These are phyloP conservation scores for Naegleria lovaniensis DNA, from an alignment of 208 protist genomes.

Conservation along the genomic window DNA sequence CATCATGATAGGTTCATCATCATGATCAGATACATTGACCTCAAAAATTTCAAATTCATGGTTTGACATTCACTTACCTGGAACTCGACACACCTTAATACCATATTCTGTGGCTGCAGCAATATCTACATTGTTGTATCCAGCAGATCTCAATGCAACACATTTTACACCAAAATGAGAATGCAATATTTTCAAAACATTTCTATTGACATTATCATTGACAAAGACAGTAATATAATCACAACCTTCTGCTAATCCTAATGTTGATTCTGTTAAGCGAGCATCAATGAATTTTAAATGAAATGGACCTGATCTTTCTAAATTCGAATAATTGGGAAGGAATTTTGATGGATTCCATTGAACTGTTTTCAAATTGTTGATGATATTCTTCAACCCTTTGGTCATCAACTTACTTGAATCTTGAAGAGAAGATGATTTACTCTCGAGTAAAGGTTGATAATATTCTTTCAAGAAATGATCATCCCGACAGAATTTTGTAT, in stretches of 20 bases:
- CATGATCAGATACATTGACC: too few relatives aligned
- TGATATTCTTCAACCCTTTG: not conserved
- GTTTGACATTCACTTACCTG: not conserved
- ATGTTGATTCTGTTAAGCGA: not conserved
- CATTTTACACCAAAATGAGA: not conserved
- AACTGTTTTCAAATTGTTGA: too few relatives aligned
- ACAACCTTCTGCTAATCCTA: not conserved
- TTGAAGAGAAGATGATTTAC: too few relatives aligned
- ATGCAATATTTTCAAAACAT: not conserved
- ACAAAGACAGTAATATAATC: not conserved
- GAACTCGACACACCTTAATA: slow-evolving; percentile 17
- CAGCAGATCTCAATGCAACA: not conserved
- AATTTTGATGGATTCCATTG: not conserved
- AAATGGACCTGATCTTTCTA: not conserved
- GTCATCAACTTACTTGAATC: too few relatives aligned
- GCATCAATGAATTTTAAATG: slow-evolving; percentile 14
- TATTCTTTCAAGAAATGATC: not conserved
- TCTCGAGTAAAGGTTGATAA: not conserved
- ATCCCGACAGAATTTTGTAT: not conserved
- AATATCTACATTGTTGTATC: slow-evolving; percentile 26
- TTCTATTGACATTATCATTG: not conserved
- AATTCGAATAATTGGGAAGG: not conserved
- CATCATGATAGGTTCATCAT: too few relatives aligned
- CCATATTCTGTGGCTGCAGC: not conserved
- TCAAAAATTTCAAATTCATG: too few relatives aligned